Conservation (phyloP, 345 rosid genomes). For the Euphorbia peplus region DNA sequence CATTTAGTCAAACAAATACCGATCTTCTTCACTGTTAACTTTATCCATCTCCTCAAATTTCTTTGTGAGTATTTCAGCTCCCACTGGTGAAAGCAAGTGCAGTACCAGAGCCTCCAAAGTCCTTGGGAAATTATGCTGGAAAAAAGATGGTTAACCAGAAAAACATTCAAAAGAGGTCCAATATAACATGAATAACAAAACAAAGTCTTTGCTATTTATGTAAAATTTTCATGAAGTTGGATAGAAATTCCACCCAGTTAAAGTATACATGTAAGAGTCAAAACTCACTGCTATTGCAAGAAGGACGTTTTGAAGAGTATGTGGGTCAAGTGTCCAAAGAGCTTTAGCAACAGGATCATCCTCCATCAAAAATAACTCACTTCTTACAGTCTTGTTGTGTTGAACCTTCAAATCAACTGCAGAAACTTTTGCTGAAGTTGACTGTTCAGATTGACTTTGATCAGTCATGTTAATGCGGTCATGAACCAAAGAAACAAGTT, state of each 20-base stretch:
- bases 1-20: conserved; percentile 35
- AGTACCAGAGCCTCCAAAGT: conserved; percentile 77
- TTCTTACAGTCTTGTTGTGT: conserved; percentile 17
- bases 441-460: conserved; percentile 29
- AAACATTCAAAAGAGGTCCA: conserved; percentile 1
- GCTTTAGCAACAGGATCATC: conserved; percentile 73
- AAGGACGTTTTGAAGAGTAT: conserved; percentile 50
- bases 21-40: conserved; percentile 51
- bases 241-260: conserved; percentile 13
- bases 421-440: conserved; percentile 36
- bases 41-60: conserved; percentile 82
- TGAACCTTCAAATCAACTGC: conserved; percentile 26
- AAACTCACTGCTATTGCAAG: conserved; percentile 72
- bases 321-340: conserved; percentile 54
- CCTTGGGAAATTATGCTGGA: conserved; percentile 84
- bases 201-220: neutral
- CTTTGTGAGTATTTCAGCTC: conserved; percentile 75
- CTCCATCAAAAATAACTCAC: conserved; percentile 40
- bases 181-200: neutral
- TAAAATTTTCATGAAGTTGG: neutral
- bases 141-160: conserved; percentile 21
- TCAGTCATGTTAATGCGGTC: conserved; percentile 45
- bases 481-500: conserved; percentile 77
- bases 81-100: conserved; percentile 80
- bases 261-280: conserved; percentile 9